Conservation (phyloP, 768 basidiomycete species). For the Rhizopogon vesiculosus region DNA sequence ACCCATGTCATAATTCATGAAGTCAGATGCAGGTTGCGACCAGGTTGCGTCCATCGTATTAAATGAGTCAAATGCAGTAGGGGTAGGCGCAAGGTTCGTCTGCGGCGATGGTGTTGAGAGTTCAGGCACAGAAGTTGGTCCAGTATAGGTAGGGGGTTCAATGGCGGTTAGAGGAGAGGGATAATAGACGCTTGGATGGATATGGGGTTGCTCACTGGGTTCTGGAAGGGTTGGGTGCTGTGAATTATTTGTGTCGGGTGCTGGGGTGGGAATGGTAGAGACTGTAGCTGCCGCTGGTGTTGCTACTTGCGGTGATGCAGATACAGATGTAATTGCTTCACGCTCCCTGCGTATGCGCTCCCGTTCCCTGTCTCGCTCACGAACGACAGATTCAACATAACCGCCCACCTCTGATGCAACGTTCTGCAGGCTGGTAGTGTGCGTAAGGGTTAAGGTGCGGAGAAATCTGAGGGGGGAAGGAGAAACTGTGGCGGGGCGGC, state of each 20-base stretch:
- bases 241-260: constrained; percentile 1
- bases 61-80: constrained; percentile 38
- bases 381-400: constrained; percentile 72
- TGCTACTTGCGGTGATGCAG: constrained; percentile 20
- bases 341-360: constrained; percentile 67
- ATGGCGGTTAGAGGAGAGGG: constrained; percentile 45
- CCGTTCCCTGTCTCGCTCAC: constrained; percentile 74
- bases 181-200: constrained; percentile 35
- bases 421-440: constrained; percentile 42
- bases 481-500: constrained; percentile 34
- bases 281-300: constrained; percentile 4
- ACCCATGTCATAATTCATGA: constrained; percentile 32
- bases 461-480: constrained; percentile 29
- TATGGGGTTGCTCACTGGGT: constrained; percentile 10
- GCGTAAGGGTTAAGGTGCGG: constrained; percentile 48
- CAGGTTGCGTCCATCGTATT: constrained; percentile 36
- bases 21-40: constrained; percentile 29
- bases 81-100: constrained; percentile 11
- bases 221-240: constrained; percentile 17
- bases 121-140: constrained; percentile 10
- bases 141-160: constrained; percentile 10
- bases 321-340: constrained; percentile 36
- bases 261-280: constrained; percentile 10
- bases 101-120: constrained; percentile 7
- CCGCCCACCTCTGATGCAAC: constrained; percentile 59